phyloP scores from a whole-genome alignment of 306 rosid species.

The Pterocarpus macrocarpus region DNA sequence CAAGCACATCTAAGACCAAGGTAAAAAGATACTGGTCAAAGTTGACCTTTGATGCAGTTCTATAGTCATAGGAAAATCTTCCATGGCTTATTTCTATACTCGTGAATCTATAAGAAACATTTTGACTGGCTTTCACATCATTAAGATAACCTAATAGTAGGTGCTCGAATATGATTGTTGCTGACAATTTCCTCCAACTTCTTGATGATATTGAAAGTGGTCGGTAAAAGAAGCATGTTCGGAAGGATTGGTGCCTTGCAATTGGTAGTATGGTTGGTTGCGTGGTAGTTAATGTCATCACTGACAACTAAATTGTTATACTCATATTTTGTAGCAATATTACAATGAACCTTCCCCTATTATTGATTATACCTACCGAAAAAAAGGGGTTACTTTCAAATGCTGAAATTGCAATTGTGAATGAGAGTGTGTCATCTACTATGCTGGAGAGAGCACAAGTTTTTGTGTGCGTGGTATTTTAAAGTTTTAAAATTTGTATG shows the following conservation, averaged over 20 bases:
- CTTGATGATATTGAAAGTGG: not conserved
- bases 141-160: not conserved
- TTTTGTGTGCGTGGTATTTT: not conserved
- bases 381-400: not conserved
- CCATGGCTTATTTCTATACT: too few relatives aligned
- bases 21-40: too few relatives aligned
- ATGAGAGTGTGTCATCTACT: not conserved
- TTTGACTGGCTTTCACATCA: too few relatives aligned
- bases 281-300: not conserved
- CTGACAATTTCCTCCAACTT: not conserved
- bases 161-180: not conserved
- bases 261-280: not conserved
- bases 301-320: not conserved
- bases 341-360: not conserved
- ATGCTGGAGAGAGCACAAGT: not conserved
- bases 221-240: not conserved
- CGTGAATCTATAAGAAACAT: too few relatives aligned
- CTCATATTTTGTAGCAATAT: not conserved
- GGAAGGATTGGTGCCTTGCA: slow-evolving; percentile 1
- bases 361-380: not conserved
- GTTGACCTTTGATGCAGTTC: too few relatives aligned
- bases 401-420: not conserved
- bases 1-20: too few relatives aligned
- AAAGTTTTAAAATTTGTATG: not conserved
- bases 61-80: too few relatives aligned